phyloP scores from a whole-genome alignment of 225 moss, liverwort and hornwort genomes.

The Lunularia cruciata region DNA sequence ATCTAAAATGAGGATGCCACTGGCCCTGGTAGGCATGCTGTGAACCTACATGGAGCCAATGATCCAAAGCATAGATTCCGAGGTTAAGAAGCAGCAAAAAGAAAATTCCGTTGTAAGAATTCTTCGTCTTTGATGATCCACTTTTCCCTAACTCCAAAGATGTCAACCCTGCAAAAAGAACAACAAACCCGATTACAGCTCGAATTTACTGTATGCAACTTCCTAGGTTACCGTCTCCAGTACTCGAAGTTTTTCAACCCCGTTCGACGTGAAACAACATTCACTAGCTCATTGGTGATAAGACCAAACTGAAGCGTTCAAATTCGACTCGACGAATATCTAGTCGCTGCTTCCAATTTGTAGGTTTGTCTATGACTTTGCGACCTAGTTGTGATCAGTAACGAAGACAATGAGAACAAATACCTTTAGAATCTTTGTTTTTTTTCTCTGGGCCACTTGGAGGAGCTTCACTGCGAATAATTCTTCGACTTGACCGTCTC shows the following conservation, averaged over 20 bases:
- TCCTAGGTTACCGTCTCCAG: background rate
- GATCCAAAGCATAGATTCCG: constrained; percentile 70
- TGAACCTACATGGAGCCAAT: constrained; percentile 65
- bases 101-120: constrained; percentile 86
- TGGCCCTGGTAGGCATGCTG: background rate
- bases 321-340: background rate
- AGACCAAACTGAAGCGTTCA: background rate
- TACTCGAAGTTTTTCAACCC: too few species aligned
- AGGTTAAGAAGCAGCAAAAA: constrained; percentile 74
- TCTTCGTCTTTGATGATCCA: constrained; percentile 41
- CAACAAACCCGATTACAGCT: background rate
- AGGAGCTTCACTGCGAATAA: constrained; percentile 7
- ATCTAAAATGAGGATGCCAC: background rate
- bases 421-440: background rate
- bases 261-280: too few species aligned
- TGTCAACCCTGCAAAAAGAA: constrained; percentile 30
- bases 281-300: background rate
- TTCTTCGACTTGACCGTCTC: background rate
- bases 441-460: background rate
- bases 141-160: constrained; percentile 34
- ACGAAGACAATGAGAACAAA: too few species aligned
- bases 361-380: too few species aligned
- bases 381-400: too few species aligned
- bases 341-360: too few species aligned
- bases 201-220: too few species aligned